Conservation (phyloP, 78 protist genomes). For the Dictyostelium firmibasis region DNA sequence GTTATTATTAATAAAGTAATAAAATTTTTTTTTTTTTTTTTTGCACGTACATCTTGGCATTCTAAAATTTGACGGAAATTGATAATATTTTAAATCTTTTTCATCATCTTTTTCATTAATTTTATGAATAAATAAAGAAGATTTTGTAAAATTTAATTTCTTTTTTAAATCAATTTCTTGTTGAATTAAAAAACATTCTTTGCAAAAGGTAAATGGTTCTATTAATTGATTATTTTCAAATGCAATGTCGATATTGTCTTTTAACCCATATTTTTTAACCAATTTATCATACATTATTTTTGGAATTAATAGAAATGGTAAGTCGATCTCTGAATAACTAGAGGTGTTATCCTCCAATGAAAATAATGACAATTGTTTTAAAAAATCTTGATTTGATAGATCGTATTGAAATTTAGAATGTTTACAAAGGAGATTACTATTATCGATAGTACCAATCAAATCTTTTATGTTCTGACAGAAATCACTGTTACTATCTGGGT, state of each 20-base stretch:
- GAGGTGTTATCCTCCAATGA: not conserved
- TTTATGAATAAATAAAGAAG: slow-evolving; percentile 18
- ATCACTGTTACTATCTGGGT: no score
- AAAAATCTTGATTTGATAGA: not conserved
- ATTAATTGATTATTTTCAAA: not conserved
- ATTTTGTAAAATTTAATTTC: not conserved
- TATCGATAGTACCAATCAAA: not conserved
- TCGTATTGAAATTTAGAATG: not conserved
- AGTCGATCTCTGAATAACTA: not conserved
- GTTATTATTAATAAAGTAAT: not conserved
- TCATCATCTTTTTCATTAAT: slow-evolving; percentile 13
- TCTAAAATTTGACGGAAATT: slow-evolving; percentile 17
- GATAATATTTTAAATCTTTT: slow-evolving; percentile 39
- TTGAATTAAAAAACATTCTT: not conserved
- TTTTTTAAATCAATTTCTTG: not conserved
- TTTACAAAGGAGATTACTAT: not conserved
- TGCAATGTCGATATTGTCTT: no score
- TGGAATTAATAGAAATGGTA: slow-evolving; percentile 13
- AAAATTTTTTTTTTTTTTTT: not conserved
- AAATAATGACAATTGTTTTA: not conserved
- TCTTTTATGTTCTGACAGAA: not conserved
- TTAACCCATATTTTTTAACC: not conserved
- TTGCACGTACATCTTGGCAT: slow-evolving; percentile 9
- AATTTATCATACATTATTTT: not conserved
- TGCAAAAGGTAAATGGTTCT: not conserved